Evolutionary conservation across 495 filamentous ascomycete genomes (phyloP).

Genomic region (Tuber umbilicatum): DNA sequence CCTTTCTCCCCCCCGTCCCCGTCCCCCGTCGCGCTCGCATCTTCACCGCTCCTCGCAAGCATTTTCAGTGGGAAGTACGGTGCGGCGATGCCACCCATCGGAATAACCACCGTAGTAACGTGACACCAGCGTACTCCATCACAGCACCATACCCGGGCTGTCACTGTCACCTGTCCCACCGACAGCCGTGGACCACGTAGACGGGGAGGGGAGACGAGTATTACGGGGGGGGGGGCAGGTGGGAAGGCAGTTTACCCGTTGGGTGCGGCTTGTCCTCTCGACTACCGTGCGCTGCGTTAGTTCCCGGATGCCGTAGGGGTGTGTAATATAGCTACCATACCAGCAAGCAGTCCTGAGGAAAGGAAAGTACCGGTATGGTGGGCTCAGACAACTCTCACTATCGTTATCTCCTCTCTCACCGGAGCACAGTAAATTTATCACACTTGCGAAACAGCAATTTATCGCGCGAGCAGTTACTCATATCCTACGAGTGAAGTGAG

Average conservation of each 20-base stretch:
- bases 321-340: too few species aligned
- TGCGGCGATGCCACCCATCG: background rate
- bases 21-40: background rate
- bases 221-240: background rate
- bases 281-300: background rate
- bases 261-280: background rate
- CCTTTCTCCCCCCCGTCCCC: background rate
- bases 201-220: background rate
- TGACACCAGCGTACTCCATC: background rate
- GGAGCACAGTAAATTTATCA: background rate
- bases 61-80: background rate
- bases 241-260: background rate
- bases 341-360: background rate
- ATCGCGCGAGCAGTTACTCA: background rate
- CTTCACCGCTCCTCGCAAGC: background rate
- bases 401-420: background rate
- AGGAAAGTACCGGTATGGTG: background rate
- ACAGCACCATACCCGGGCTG: background rate
- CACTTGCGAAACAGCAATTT: background rate
- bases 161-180: background rate
- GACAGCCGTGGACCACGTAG: background rate
- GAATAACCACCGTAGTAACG: slow-evolving; percentile 1
- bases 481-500: too few species aligned
- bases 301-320: background rate
- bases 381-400: too few species aligned